Conservation (phyloP, 495 filamentous ascomycete species). For the Corynascus novoguineensis region DNA sequence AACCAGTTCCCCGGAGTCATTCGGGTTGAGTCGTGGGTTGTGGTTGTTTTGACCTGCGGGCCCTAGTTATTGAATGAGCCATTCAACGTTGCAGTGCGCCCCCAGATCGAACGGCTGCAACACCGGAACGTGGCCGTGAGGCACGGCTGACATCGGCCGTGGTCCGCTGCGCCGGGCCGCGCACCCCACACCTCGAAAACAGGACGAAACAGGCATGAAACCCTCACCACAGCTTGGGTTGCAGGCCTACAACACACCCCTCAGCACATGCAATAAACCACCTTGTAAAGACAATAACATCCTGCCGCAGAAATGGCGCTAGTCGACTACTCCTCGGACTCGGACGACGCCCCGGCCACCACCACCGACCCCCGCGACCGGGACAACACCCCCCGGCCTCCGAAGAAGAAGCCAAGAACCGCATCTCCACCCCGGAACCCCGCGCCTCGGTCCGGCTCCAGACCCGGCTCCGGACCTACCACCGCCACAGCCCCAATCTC, state of each 20-base stretch:
- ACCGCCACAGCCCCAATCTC: constrained; percentile 19
- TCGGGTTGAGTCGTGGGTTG: too few species aligned
- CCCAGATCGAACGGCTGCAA: not conserved
- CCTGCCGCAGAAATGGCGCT: constrained; percentile 46
- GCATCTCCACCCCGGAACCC: not conserved
- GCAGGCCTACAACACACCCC: too few species aligned
- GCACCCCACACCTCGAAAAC: constrained; percentile 4
- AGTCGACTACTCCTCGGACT: constrained; percentile 67
- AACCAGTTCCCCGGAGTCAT: not conserved
- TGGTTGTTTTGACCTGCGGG: too few species aligned
- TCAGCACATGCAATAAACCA: not conserved
- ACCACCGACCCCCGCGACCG: not conserved
- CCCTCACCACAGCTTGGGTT: too few species aligned
- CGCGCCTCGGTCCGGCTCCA: not conserved
- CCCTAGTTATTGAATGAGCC: not conserved
- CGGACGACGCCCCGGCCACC: constrained; percentile 29
- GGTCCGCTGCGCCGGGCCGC: not conserved
- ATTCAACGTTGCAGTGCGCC: not conserved
- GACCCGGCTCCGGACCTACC: constrained; percentile 8
- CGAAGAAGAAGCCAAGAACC: constrained; percentile 14
- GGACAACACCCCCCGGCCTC: too few species aligned
- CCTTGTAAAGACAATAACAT: not conserved
- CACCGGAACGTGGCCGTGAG: constrained; percentile 6
- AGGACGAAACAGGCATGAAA: not conserved
- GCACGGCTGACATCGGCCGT: not conserved